Base-by-base conservation (phyloP, 1,284 basidiomycete genomes). In the Phellopilus nigrolimitatus region DNA sequence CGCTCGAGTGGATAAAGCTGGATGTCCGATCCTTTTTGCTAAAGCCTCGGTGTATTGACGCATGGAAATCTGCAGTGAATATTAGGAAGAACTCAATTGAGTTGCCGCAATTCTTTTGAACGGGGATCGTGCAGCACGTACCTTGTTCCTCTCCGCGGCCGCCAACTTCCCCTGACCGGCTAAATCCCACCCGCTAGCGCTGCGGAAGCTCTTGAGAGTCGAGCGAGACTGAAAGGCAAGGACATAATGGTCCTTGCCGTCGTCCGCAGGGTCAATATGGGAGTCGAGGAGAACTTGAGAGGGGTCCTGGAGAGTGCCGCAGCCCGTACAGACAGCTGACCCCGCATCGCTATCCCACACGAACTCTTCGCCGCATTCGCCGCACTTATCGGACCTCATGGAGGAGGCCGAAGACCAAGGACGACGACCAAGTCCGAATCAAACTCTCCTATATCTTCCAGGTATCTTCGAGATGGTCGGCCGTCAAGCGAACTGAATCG, bases 291-390 rank as follows among this genome's bases (percentile, higher is more conserved):
- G 66, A 27, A 70, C 72, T 66, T 82, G 81, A 6, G 72, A 69
- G 0, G 82, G 70, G 60, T 86, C 78, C 17, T 68, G 71, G 15
- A 88, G 75, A n/a, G 79, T 79, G 6, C 81, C 86, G 59, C 85
- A 88, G 28, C 59, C 48, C 4, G 74, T 75, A 65, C 85, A 88
- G 57, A 88, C 78, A 49, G 71, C 66, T 2, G 82, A 82, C 55
- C 74, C 76, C 22, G 75, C 72, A 38, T 76, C 72, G 59, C 77
- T 76, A 64, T 80, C 72, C 71, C 73, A 79, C 56, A 72, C 64
- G 25, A 75, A 76, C 43, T 59, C 24, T n/a, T 68, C 73, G 41
- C 73, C 74, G 63, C 84, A 87, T 51, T 75, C 75, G 39, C 56
- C 68, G 61, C 75, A 80, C 13, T 21, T 47, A 24, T 54, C 47